A percentile compares a stretch with the other conserved stretches of the same genome.
phyloP scores from a whole-genome alignment of 176 grass and related monocot genomes.

The Saccharum spontaneum region DNA sequence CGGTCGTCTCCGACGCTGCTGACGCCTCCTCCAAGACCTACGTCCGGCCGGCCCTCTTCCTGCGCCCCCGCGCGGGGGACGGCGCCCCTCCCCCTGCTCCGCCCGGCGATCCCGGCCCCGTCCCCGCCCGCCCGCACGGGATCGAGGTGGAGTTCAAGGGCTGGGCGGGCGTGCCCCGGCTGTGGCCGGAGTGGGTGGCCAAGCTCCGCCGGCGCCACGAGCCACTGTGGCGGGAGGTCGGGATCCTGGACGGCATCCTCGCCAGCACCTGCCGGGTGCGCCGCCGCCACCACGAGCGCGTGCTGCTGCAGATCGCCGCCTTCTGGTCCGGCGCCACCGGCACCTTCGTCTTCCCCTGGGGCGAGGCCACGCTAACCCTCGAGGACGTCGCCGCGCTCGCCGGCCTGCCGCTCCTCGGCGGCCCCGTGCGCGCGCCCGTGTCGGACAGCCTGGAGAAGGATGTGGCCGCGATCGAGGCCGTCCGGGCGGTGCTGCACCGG shows the following conservation, averaged over 20 bases:
- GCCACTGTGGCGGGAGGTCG: constrained; percentile 25
- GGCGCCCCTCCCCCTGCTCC: neutral
- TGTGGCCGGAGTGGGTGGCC: constrained; percentile 42
- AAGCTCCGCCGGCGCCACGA: constrained; percentile 48
- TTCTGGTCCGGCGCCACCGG: constrained; percentile 47
- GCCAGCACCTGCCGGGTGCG: constrained; percentile 31
- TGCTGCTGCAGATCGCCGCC: constrained; percentile 29
- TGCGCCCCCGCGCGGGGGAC: neutral
- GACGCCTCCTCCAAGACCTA: neutral
- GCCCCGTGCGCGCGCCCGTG: constrained; percentile 22
- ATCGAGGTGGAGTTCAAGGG: constrained; percentile 33
- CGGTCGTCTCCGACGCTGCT: neutral
- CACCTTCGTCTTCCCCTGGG: constrained; percentile 61
- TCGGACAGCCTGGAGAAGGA: neutral
- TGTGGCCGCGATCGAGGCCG: neutral
- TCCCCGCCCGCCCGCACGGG: neutral
- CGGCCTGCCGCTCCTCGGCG: constrained; percentile 36
- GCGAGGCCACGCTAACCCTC: constrained; percentile 54
- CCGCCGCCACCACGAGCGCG: neutral
- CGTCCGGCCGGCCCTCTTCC: constrained; percentile 18
- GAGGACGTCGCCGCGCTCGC: constrained; percentile 45
- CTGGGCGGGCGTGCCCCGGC: constrained; percentile 29
- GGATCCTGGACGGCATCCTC: constrained; percentile 42
- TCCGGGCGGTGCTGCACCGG: constrained; percentile 12
- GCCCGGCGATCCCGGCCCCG: neutral